A percentile compares a stretch with the other conserved stretches of the same genome.
These are phyloP conservation scores for Aspergillus felis DNA, from an alignment of 2,329 filamentous ascomycete genomes.

Conservation along the genomic window DNA sequence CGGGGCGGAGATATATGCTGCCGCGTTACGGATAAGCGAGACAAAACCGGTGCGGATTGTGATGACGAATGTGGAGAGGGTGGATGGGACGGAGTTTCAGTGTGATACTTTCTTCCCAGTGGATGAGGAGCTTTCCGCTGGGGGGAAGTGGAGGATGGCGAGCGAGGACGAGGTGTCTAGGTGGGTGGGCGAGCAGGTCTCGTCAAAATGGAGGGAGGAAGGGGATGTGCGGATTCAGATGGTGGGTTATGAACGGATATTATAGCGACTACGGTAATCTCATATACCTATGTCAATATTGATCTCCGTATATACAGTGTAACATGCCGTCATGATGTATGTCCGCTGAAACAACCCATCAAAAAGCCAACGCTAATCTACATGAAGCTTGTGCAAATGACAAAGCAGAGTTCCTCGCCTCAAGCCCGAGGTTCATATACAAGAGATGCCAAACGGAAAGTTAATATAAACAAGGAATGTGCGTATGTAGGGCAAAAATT, in stretches of 20 bases:
- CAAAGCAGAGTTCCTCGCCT: not conserved
- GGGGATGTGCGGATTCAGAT: slow-evolving; percentile 49
- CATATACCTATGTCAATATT: not conserved
- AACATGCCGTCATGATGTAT: not conserved
- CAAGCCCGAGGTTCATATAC: not conserved
- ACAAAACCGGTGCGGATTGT: slow-evolving; percentile 30
- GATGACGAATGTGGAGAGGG: slow-evolving; percentile 38
- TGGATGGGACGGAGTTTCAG: slow-evolving; percentile 33
- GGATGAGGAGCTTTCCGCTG: slow-evolving; percentile 27
- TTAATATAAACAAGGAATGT: not conserved
- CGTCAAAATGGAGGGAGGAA: slow-evolving; percentile 44
- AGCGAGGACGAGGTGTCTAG: slow-evolving; percentile 31
- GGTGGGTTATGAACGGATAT: slow-evolving; percentile 40
- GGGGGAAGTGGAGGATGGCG: slow-evolving; percentile 31
- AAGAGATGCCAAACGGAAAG: not conserved
- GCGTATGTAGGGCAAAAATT: not conserved
- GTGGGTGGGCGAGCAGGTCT: slow-evolving; percentile 43
- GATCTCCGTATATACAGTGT: not conserved
- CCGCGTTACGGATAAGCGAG: slow-evolving; percentile 52
- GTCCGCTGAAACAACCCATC: not conserved
- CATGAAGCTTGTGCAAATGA: not conserved
- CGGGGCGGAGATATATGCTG: slow-evolving; percentile 77
- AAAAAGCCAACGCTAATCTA: not conserved
- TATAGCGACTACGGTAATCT: slow-evolving; percentile 1
- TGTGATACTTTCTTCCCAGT: slow-evolving; percentile 49